A percentile compares a stretch with the other conserved stretches of the same genome.
phyloP scores from a whole-genome alignment of 2,329 filamentous ascomycete species.

The Aureobasidium subglaciale region DNA sequence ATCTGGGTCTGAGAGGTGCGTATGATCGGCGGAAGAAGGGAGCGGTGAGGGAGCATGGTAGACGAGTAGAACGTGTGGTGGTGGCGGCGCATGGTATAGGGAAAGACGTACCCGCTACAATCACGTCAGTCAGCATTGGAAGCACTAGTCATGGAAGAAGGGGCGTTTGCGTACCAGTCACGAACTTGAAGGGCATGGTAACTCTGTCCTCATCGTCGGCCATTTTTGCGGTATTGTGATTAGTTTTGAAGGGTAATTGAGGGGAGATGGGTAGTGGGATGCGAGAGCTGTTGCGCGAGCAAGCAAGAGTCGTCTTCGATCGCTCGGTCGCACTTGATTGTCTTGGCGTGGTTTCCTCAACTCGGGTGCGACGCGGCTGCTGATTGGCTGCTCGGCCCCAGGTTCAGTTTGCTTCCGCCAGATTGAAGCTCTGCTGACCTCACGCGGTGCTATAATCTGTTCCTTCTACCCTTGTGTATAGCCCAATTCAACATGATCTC shows the following conservation, averaged over 20 bases:
- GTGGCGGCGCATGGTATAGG: not conserved
- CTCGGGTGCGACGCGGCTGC: not conserved
- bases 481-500: slow-evolving; percentile 26
- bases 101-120: slow-evolving; percentile 11
- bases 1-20: not conserved
- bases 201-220: slow-evolving; percentile 81
- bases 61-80: not conserved
- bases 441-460: not conserved
- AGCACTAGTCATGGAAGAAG: slow-evolving; percentile 29
- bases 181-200: slow-evolving; percentile 99
- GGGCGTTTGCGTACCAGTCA: slow-evolving; percentile 68
- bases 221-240: slow-evolving; percentile 59
- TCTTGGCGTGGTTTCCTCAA: slow-evolving; percentile 1
- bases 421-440: slow-evolving; percentile 9
- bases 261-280: not conserved
- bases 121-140: slow-evolving; percentile 20
- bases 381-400: slow-evolving; percentile 10
- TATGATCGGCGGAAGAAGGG: not conserved
- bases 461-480: not conserved
- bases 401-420: not conserved
- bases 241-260: slow-evolving; percentile 9
- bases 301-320: slow-evolving; percentile 7
- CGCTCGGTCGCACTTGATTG: slow-evolving; percentile 3
- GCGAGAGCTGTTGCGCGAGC: not conserved
- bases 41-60: not conserved